phyloP scores from a whole-genome alignment of 257 asterid genomes.

The Mitragyna speciosa region DNA sequence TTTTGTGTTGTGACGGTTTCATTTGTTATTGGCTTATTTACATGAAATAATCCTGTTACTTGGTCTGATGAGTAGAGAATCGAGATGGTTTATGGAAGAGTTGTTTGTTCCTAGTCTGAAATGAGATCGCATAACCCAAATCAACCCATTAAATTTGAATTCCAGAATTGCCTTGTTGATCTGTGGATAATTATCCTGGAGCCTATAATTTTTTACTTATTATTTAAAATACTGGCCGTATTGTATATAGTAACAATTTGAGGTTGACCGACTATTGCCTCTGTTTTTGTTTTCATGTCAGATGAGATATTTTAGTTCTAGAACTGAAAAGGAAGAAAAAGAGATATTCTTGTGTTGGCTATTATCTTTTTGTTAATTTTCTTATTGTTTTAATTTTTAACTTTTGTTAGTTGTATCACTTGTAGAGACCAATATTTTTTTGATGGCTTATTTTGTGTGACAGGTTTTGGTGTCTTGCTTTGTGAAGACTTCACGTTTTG shows the following conservation, averaged over 20 bases:
- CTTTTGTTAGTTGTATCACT: not conserved
- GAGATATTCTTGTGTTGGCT: too few relatives aligned
- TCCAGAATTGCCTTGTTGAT: not conserved
- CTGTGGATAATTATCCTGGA: not conserved
- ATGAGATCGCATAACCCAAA: not conserved
- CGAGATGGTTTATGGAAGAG: not conserved
- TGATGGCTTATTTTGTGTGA: not conserved
- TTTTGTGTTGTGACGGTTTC: not conserved
- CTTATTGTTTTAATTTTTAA: not conserved
- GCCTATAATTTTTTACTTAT: not conserved
- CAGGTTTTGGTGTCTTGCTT: conserved; percentile 42
- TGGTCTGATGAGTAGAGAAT: not conserved
- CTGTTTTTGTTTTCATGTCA: not conserved
- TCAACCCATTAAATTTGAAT: not conserved
- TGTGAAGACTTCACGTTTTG: conserved; percentile 38
- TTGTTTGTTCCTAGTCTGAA: not conserved
- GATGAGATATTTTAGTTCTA: too few relatives aligned
- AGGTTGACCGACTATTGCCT: not conserved
- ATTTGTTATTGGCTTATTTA: not conserved
- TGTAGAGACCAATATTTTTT: not conserved
- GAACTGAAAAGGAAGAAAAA: too few relatives aligned
- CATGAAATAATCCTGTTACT: not conserved
- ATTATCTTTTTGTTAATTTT: too few relatives aligned
- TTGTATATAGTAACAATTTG: not conserved
- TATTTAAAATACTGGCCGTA: not conserved